Percentiles rank a stretch among this genome's conserved stretches.
Evolutionary conservation across 441 rosid genomes (phyloP).

Genomic region (Lepidium campestre): DNA sequence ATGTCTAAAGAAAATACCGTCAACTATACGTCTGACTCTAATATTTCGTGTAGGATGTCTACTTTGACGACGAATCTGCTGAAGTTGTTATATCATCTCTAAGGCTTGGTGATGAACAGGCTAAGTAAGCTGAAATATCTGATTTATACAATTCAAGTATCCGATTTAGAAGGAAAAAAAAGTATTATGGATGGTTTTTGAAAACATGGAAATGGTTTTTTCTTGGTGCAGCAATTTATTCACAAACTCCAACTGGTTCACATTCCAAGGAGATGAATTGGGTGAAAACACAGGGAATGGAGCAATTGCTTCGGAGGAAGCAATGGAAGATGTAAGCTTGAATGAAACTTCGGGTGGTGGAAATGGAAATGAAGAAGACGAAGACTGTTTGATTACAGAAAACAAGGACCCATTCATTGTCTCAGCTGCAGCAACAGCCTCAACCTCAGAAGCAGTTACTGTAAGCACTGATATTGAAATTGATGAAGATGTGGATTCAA

Average conservation of each 20-base stretch:
- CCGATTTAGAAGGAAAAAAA: not conserved
- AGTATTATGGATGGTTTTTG: not conserved
- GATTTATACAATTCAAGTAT: not conserved
- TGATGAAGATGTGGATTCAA: conserved; percentile 54
- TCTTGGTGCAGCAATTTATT: conserved; percentile 63
- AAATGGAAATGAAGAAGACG: conserved; percentile 78
- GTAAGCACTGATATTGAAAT: conserved; percentile 47
- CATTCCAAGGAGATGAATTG: conserved; percentile 79
- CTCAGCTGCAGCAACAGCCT: conserved; percentile 7
- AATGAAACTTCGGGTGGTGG: conserved; percentile 67
- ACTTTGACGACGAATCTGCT: conserved; percentile 94
- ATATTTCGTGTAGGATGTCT: conserved; percentile 62
- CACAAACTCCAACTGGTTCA: conserved; percentile 96
- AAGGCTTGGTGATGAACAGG: conserved; percentile 95
- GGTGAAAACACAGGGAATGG: conserved; percentile 46
- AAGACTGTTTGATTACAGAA: conserved; percentile 46
- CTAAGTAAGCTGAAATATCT: conserved; percentile 47
- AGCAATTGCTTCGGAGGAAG: conserved; percentile 44
- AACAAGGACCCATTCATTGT: conserved; percentile 36
- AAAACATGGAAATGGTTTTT: not conserved
- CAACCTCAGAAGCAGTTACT: conserved; percentile 46
- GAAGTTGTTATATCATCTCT: conserved; percentile 95
- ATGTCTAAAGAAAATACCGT: not conserved
- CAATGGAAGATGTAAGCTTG: conserved; percentile 80
- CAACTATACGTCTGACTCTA: not conserved